These are phyloP conservation scores for Hymenochaete sp. DNA, from an alignment of 1,284 basidiomycete genomes.

Conservation along the genomic window DNA sequence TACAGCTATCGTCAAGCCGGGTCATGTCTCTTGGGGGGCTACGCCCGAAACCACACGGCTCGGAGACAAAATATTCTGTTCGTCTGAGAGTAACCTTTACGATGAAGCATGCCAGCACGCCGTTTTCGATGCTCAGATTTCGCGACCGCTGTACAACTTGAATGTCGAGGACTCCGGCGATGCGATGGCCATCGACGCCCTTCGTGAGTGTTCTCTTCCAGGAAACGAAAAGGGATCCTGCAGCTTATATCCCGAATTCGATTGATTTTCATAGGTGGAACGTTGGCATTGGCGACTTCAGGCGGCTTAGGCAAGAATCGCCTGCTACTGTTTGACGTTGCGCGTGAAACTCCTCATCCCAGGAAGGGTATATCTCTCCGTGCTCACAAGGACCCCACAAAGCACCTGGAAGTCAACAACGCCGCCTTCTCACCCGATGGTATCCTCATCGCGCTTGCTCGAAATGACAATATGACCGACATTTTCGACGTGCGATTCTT, in stretches of 20 bases:
- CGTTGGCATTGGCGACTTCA: constrained; percentile 40
- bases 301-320: constrained; percentile 29
- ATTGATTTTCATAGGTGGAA: constrained; percentile 27
- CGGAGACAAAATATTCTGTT: constrained; percentile 41
- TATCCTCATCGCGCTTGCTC: constrained; percentile 47
- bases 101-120: constrained; percentile 38
- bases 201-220: constrained; percentile 29
- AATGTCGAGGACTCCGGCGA: constrained; percentile 46
- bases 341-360: no score
- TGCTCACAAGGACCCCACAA: constrained; percentile 39
- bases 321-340: constrained; percentile 49
- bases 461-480: constrained; percentile 50
- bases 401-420: constrained; percentile 38
- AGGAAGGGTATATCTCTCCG: constrained; percentile 31
- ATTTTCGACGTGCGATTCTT: constrained; percentile 57
- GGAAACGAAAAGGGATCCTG: background rate
- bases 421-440: constrained; percentile 53
- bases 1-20: constrained; percentile 32
- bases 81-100: constrained; percentile 40
- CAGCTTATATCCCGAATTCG: constrained; percentile 12
- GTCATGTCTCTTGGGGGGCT: constrained; percentile 50
- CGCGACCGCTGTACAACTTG: constrained; percentile 29
- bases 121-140: constrained; percentile 36
- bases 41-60: constrained; percentile 25
- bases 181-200: constrained; percentile 35